phyloP scores from a whole-genome alignment of 1,284 basidiomycete species.

The Puccinia horiana region DNA sequence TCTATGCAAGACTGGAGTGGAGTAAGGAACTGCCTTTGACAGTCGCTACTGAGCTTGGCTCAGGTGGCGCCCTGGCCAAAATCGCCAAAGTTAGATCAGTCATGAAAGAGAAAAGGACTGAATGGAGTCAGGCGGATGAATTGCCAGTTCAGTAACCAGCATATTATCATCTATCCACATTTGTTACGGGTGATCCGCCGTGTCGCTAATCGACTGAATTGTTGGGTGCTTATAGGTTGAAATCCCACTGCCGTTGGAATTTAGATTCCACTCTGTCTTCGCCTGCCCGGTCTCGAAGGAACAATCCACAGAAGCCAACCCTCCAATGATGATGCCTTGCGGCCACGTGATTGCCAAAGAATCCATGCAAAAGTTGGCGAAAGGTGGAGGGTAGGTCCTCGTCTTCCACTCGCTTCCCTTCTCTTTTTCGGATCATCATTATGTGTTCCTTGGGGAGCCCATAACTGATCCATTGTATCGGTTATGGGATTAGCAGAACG shows the following conservation, averaged over 20 bases:
- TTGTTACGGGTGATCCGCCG: not conserved
- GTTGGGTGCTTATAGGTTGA: slow-evolving; percentile 71
- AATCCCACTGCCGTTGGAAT: slow-evolving; percentile 76
- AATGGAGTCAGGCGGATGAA: slow-evolving; percentile 85
- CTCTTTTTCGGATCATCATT: not conserved
- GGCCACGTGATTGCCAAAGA: slow-evolving; percentile 92
- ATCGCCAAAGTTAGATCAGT: slow-evolving; percentile 90
- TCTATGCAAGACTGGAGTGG: slow-evolving; percentile 81
- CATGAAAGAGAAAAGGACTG: slow-evolving; percentile 85
- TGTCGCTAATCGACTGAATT: slow-evolving; percentile 38
- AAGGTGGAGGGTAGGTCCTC: slow-evolving; percentile 75
- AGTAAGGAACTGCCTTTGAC: slow-evolving; percentile 81
- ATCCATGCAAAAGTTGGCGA: slow-evolving; percentile 79
- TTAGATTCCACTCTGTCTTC: slow-evolving; percentile 94
- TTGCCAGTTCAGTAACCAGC: slow-evolving; percentile 67
- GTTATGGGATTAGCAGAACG: slow-evolving; percentile 63
- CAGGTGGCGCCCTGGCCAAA: slow-evolving; percentile 78
- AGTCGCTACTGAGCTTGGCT: slow-evolving; percentile 85
- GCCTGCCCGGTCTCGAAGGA: slow-evolving; percentile 98
- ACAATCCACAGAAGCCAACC: slow-evolving; percentile 79
- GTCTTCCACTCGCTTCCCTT: not conserved
- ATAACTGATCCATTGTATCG: not conserved
- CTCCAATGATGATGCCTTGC: slow-evolving; percentile 95
- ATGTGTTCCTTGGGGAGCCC: not conserved
- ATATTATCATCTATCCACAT: not conserved